Evolutionary conservation across 331 rosid species (phyloP), one percentile per base, ranked within the genome.

Genomic region (Saraca asoca): DNA sequence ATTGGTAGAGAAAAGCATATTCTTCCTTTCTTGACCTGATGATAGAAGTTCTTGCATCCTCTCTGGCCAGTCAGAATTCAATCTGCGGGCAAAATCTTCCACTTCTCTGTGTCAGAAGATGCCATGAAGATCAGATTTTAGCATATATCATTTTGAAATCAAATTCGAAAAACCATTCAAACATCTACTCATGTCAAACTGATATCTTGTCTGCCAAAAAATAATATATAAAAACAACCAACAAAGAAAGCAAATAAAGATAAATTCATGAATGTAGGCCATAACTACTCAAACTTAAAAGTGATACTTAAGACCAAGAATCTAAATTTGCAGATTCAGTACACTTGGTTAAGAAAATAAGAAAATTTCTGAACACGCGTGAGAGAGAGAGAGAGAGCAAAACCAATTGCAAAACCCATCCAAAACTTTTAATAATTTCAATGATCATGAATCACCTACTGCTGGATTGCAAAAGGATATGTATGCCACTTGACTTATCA

Each of bases 61-160:
- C 79, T 84, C 88, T 13, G 96, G 94, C 98, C 98, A 90, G 69
- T 83, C 88, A 50, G 97, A 90, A 80, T 90, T 90, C 76, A 94
- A 80, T 80, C 95, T 88, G 55, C 97, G 91, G 7, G 95, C 87
- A 68, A 94, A 94, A 83, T 90, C 98, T 82, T 86, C 95, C 59
- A 94, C 98, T 79, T 94, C 98, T 86, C 98, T 94, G 83, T 74
- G 70, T 70, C 75, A 63, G 39, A 83, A 54, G 56, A 76, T 44
- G 43, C 34, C 15, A 53, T 10, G 45, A 19, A 45, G 50, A 59
- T 29, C 53, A 75, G 58, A 69, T 59, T 62, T 56, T 53, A 7
- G 68, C 1, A 29, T 18, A 51, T 65, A 44, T 31, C 29, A 19
- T 39, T 58, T 65, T 42, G 9, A 37, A 56, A 45, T 13, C 60